Evolutionary conservation across 495 filamentous ascomycete genomes (phyloP), one percentile per base, ranked within the genome.

Genomic region (Mycothermus thermophilus): DNA sequence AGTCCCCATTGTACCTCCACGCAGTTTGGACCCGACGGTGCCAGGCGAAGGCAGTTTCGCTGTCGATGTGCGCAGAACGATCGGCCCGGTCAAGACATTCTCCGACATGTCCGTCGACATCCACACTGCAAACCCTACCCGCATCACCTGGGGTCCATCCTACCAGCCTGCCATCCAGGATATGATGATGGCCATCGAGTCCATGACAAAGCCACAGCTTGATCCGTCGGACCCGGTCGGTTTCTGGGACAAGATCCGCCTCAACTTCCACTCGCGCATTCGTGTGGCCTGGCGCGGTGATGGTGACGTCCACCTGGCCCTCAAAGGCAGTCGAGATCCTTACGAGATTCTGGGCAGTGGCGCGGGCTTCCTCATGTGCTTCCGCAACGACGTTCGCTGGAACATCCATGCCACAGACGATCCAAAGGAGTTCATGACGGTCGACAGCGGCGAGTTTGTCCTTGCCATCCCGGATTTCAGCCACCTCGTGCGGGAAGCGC

Each of bases 151-250:
- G 90, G 84, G 87, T 25, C 82, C 86, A 37, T 93, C 90, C 0
- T 96, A 96, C 50, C 90, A 99, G 42, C 90, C 90, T 17, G 92
- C 87, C 8, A 95, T 99, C 35, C 90, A 99, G 56, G 90, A 99
- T 48, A 94, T 95, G 83, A 99, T 99, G 90, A 94, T 96, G 75
- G 84, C 92, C 16, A 83, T 99, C 38, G 90, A 99, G 62, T 80
- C 80, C 0, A 94, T 99, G 59, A 93, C 87, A 8, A 99, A 96
- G 46, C 82, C 84, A 4, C 85, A 92, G 43, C 65, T 93, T 25
- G 90, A 96, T 57, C 81, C 82, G 4, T 95, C 88, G 1, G 90
- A 99, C 26, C 72, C 82, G 27, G 82, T 84, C 30, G 90, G 90
- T 6, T 99, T 99, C 62, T 99, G 90, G 90, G 90, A 99, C 55